A percentile compares a stretch with the other conserved stretches of the same genome.
Conservation (phyloP, 2,329 filamentous ascomycete genomes). For the Colletotrichum eremochloae region DNA sequence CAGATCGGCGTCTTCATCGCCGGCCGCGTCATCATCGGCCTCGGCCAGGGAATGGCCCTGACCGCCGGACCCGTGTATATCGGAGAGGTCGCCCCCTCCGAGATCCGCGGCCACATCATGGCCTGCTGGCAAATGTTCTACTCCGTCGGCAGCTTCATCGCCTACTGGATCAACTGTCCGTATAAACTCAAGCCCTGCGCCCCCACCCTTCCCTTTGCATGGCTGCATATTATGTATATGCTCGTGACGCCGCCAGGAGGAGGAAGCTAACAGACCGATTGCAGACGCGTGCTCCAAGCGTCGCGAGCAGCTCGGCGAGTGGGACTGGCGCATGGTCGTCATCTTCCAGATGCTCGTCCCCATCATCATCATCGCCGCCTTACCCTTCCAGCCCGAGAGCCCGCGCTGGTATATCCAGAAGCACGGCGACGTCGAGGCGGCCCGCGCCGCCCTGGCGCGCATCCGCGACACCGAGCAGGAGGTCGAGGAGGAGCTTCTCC, state of each 20-base stretch:
- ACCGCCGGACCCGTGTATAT: conserved; percentile 42
- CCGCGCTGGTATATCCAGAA: conserved; percentile 78
- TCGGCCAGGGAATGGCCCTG: conserved; percentile 75
- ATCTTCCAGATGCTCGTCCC: conserved; percentile 81
- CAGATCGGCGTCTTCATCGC: conserved; percentile 76
- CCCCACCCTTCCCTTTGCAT: background rate
- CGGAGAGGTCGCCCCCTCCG: conserved; percentile 41
- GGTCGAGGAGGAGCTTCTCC: conserved; percentile 74
- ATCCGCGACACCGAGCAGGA: conserved; percentile 75
- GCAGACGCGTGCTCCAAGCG: conserved; percentile 67
- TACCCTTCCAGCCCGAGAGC: conserved; percentile 77
- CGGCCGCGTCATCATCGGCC: conserved; percentile 76
- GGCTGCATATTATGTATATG: background rate
- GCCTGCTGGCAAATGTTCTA: conserved; percentile 77
- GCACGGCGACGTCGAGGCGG: conserved; percentile 70
- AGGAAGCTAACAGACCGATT: background rate
- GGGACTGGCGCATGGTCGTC: conserved; percentile 81
- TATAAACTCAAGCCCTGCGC: background rate
- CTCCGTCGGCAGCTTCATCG: conserved; percentile 69
- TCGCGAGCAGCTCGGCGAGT: conserved; percentile 69
- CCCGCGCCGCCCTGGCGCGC: conserved; percentile 66
- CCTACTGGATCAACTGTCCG: conserved; percentile 64
- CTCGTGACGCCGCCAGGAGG: background rate
- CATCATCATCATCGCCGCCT: conserved; percentile 68
- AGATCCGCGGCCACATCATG: conserved; percentile 71